Percentiles rank a stretch among this genome's conserved stretches.
phyloP scores from a whole-genome alignment of 2,329 filamentous ascomycete species.

The Aspergillus sp. region DNA sequence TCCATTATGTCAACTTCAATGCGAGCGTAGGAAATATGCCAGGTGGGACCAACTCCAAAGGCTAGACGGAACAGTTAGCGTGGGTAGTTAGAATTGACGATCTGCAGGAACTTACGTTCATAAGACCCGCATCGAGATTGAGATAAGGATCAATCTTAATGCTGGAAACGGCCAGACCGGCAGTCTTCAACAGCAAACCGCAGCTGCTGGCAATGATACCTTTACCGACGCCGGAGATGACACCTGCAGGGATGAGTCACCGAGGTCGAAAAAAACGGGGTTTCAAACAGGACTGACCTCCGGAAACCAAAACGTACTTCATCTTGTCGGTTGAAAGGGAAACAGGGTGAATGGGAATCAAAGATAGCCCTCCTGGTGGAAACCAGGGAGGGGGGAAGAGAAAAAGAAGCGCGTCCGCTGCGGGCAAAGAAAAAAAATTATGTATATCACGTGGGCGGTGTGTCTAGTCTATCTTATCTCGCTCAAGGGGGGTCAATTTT shows the following conservation, averaged over 20 bases:
- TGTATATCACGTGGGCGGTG: too few relatives aligned
- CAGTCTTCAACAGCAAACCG: slow-evolving; percentile 26
- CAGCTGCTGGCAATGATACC: slow-evolving; percentile 60
- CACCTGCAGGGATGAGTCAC: slow-evolving; percentile 26
- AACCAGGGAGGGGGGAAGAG: slow-evolving; percentile 14
- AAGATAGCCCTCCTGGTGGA: slow-evolving; percentile 11
- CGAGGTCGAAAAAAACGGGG: neutral
- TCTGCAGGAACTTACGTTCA: slow-evolving; percentile 53
- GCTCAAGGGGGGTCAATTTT: too few relatives aligned
- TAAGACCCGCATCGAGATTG: slow-evolving; percentile 70
- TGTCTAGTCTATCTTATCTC: too few relatives aligned
- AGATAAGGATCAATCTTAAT: slow-evolving; percentile 60
- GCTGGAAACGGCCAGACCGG: slow-evolving; percentile 21
- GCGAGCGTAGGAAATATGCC: neutral
- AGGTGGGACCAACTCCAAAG: slow-evolving; percentile 8
- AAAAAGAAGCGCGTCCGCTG: slow-evolving; percentile 4
- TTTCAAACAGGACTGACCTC: slow-evolving; percentile 51
- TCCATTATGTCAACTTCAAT: slow-evolving; percentile 6
- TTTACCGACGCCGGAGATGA: slow-evolving; percentile 51
- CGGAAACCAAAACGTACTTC: slow-evolving; percentile 78
- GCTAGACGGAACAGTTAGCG: slow-evolving; percentile 2
- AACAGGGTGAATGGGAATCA: slow-evolving; percentile 2
- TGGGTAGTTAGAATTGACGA: slow-evolving; percentile 1
- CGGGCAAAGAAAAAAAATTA: too few relatives aligned
- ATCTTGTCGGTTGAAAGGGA: slow-evolving; percentile 44